Evolutionary conservation across 176 grass and related monocot genomes (phyloP).

Genomic region (Zea luxurians): DNA sequence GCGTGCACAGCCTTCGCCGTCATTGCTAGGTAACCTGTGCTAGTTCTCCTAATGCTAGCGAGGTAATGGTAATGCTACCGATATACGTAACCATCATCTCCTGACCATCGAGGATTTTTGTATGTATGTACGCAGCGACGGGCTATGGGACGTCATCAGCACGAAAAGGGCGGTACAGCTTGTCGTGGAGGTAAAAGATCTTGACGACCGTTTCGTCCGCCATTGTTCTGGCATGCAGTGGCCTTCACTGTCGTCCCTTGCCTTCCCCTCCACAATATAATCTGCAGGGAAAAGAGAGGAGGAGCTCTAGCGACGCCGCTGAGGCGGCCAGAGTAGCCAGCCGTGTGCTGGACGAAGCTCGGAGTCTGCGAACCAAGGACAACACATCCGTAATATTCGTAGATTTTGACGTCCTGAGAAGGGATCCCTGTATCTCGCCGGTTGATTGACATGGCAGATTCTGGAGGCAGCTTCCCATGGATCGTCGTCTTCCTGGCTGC

Average conservation of each 20-base stretch:
- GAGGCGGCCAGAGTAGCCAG: conserved; percentile 59
- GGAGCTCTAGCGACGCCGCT: conserved; percentile 12
- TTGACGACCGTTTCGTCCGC: not conserved
- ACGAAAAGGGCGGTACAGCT: conserved; percentile 63
- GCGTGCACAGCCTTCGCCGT: conserved; percentile 61
- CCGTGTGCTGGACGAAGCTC: conserved; percentile 59
- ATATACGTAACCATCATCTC: not conserved
- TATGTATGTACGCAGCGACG: conserved; percentile 55
- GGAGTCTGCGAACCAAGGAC: conserved; percentile 65
- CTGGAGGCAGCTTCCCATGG: not conserved
- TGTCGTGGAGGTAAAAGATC: conserved; percentile 55
- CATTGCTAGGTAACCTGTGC: conserved; percentile 69
- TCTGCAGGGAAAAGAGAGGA: conserved; percentile 58
- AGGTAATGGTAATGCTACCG: conserved; percentile 19
- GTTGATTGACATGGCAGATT: conserved; percentile 40
- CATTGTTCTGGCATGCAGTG: not conserved
- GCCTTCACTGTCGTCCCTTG: not conserved
- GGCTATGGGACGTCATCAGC: conserved; percentile 88
- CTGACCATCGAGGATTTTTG: not conserved
- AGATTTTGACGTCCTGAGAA: conserved; percentile 85
- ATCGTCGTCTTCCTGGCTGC: conserved; percentile 14
- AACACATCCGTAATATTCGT: conserved; percentile 83
- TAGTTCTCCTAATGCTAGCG: not conserved
- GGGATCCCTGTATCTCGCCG: conserved; percentile 47
- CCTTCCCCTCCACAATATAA: not conserved